Percentiles rank a stretch among this genome's conserved stretches.
phyloP scores from a whole-genome alignment of 2,329 filamentous ascomycete species.

The Aspergillus versicolor region DNA sequence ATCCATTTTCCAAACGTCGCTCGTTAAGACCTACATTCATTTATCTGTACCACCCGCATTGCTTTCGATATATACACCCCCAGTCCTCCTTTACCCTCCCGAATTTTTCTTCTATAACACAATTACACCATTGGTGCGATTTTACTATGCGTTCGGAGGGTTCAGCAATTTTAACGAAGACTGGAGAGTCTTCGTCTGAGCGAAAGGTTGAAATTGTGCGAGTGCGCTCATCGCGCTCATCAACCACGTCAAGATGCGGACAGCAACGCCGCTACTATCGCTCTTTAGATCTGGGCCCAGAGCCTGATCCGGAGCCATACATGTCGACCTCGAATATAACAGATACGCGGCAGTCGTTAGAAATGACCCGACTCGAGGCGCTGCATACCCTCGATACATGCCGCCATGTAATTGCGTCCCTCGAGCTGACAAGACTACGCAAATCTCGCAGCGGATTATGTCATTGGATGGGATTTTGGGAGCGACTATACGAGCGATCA shows the following conservation, averaged over 20 bases:
- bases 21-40: constrained; percentile 17
- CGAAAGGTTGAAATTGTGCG: background rate
- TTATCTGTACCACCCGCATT: constrained; percentile 3
- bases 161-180: background rate
- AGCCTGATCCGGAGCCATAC: background rate
- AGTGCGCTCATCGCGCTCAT: constrained; percentile 2
- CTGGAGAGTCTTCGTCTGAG: constrained; percentile 1
- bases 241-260: background rate
- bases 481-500: constrained; percentile 22
- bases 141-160: background rate
- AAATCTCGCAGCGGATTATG: constrained; percentile 29
- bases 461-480: constrained; percentile 32
- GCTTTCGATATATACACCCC: background rate
- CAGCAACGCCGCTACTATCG: constrained; percentile 17
- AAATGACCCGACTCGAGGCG: constrained; percentile 23
- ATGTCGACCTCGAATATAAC: background rate
- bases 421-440: constrained; percentile 31
- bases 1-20: constrained; percentile 8
- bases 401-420: constrained; percentile 26
- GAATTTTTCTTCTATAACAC: background rate
- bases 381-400: constrained; percentile 26
- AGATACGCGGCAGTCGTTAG: constrained; percentile 6
- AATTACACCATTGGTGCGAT: constrained; percentile 10
- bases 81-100: background rate
- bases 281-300: constrained; percentile 6